Evolutionary conservation across 352 stramenopile genomes (phyloP), one percentile per base, ranked within the genome.

Genomic region (Pythium plurisporium): DNA sequence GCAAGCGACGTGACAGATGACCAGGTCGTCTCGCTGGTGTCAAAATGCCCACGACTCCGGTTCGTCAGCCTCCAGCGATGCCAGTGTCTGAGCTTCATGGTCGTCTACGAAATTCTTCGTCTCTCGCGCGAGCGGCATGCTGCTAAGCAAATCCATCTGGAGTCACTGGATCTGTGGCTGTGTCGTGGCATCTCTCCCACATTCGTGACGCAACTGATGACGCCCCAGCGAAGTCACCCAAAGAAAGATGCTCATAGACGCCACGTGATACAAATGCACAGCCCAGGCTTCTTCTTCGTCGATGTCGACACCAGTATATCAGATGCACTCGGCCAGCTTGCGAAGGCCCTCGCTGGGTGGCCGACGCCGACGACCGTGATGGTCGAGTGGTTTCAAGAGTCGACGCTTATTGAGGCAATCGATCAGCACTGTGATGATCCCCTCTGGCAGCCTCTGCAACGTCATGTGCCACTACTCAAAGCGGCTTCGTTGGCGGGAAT

Each of bases 21-120:
- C 2, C 58, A 73, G 11, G 55, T 73, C 4, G 50, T 70, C 12
- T 27, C 59, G 11, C 38, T 76, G 8, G 29, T 73, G 0, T 25
- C n/a, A 4, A 33, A 55, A 20, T 73, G 62, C n/a, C 25, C 34
- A 3, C n/a, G 20, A 0, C 11, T 74, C 4, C 29, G 29, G 15
- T 11, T 23, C 2, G 7, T 79, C 15, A 59, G 36, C 8, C 51
- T 79, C 4, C 62, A 25, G 2, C 37, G 58, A 12, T 76, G 71
- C 40, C 51, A 12, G 3, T 36, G 58, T 20, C 20, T 80, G 14
- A 72, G 65, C 31, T 80, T 76, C 42, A 33, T 76, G 48, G 17
- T 66, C 55, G 36, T 77, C 45, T 75, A 75, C 42, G 53, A 75
- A 27, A 49, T 73, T 30, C 56, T 62, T 22, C 64, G 62, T 3